Evolutionary conservation across 75 land plant species (phyloP).

Genomic region (Cunninghamia lanceolata): DNA sequence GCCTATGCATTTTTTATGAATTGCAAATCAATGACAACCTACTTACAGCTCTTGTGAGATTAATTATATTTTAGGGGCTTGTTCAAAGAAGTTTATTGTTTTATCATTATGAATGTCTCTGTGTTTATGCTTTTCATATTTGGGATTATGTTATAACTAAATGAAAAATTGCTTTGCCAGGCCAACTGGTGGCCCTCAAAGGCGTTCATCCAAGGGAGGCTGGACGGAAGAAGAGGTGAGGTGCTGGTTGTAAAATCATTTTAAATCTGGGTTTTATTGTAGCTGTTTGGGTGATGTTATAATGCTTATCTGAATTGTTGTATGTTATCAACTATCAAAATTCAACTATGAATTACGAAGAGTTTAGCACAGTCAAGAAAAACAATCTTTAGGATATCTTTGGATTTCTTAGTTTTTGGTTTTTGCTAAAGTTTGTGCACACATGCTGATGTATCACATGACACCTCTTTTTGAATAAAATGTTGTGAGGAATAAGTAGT

Average conservation of each 20-base stretch:
- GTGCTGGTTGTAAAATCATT: neutral
- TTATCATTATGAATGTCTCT: neutral
- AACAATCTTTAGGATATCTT: neutral
- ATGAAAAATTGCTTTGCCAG: slow-evolving; percentile 14
- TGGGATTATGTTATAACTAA: neutral
- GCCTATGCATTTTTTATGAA: neutral
- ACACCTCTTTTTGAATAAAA: neutral
- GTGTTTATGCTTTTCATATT: neutral
- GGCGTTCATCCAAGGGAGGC: slow-evolving; percentile 56
- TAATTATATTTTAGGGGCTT: slow-evolving; percentile 1
- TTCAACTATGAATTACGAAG: neutral
- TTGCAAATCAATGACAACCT: neutral
- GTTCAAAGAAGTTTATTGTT: neutral
- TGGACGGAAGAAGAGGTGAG: slow-evolving; percentile 57
- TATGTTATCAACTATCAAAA: neutral
- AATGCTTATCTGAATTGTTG: slow-evolving; percentile 1
- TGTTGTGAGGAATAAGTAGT: neutral
- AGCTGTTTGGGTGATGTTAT: neutral
- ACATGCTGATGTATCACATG: neutral
- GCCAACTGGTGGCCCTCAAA: slow-evolving; percentile 56
- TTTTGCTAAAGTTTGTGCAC: neutral
- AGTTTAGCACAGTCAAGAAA: neutral
- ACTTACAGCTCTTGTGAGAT: neutral
- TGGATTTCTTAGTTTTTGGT: neutral
- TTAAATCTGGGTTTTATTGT: neutral